Evolutionary conservation across 345 rosid species (phyloP), one percentile per base, ranked within the genome.

Genomic region (Luvunga scandens): DNA sequence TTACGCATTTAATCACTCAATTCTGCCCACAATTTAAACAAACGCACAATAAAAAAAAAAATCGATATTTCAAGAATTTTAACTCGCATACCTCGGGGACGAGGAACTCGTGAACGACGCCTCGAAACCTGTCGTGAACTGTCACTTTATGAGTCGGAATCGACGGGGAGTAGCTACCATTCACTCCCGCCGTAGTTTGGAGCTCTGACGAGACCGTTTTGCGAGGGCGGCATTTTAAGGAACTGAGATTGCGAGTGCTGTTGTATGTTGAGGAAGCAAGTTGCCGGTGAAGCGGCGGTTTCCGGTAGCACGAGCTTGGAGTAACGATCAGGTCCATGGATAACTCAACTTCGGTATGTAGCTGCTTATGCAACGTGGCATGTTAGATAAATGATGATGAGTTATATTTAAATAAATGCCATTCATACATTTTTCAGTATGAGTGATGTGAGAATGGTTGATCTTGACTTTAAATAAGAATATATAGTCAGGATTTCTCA

Each of bases 71-170:
- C 53, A 9, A 63, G 31, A 9, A 24, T 25, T 31, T 21, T 45
- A 4, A 50, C n/a, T 34, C 39, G 31, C 62, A 48, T 66, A 92
- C 99, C 98, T 93, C 98, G 1, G 99, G 99, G 66, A 95, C 98
- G 2, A 86, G 56, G 74, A 95, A 95, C 78, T 95, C 93, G 79
- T 93, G 97, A 60, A 90, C 90, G 2, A 92, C 87, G 18, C 94
- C 97, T 30, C 92, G 91, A 81, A 89, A 91, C 68, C 96, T 85
- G 85, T 95, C 99, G 81, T 86, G 92, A 64, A 95, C 97, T 4
- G 89, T 91, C 81, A 95, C 97, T 68, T 95, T 95, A 73, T 95
- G 97, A 39, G 89, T 82, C 7, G 92, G 93, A 84, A 88, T 77
- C 42, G 86, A 27, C 18, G 87, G 68, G 18, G 89, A 84, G 66